These are phyloP conservation scores for Endotrypanum monterogeii DNA, from an alignment of 208 protist species.

Conservation along the genomic window DNA sequence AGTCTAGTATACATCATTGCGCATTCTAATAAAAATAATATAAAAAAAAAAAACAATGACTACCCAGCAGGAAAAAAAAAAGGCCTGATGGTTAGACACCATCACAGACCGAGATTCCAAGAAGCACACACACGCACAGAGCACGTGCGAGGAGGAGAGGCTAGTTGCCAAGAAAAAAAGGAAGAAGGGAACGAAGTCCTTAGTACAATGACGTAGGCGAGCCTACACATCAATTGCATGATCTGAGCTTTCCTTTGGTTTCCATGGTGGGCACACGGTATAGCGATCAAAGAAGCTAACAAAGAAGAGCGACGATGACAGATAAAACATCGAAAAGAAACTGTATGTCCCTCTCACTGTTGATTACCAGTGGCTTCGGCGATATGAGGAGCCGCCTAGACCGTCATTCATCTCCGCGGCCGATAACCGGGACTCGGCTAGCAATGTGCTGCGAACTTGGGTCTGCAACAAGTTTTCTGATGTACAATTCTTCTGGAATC, in stretches of 20 bases:
- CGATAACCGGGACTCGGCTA: constrained; percentile 59
- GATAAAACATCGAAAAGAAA: background rate
- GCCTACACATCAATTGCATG: background rate
- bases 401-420: constrained; percentile 73
- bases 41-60: background rate
- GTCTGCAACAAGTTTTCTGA: constrained; percentile 38
- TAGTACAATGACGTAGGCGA: background rate
- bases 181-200: background rate
- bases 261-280: background rate
- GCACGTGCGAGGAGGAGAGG: background rate
- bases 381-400: constrained; percentile 61
- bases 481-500: constrained; percentile 54
- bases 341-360: too few species aligned
- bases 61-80: background rate
- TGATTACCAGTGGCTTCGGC: constrained; percentile 55
- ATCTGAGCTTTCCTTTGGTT: too few species aligned
- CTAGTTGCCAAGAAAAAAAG: background rate
- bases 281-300: background rate
- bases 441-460: constrained; percentile 41
- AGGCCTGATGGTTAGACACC: background rate
- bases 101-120: background rate
- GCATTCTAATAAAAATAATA: background rate
- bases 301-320: background rate
- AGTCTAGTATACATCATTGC: constrained; percentile 2
- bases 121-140: background rate